Percentiles rank a stretch among this genome's conserved stretches.
These are phyloP conservation scores for Glycine latifolia DNA, from an alignment of 306 rosid genomes.

Conservation along the genomic window DNA sequence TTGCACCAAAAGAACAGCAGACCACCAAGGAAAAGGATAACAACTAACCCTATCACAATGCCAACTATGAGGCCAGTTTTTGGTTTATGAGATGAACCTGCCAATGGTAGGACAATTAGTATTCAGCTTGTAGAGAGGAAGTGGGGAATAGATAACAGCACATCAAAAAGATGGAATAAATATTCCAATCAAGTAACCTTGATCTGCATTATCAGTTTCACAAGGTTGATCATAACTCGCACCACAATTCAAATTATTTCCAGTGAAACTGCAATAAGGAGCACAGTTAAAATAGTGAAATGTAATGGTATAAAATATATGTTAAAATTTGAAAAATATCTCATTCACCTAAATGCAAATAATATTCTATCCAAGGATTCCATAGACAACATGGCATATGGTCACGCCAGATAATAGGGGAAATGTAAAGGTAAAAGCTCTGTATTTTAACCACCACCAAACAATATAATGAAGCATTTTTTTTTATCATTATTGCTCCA, in stretches of 20 bases:
- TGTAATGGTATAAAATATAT: neutral
- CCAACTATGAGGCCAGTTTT: constrained; percentile 80
- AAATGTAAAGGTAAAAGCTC: neutral
- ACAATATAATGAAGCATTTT: constrained; percentile 29
- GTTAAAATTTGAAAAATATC: neutral
- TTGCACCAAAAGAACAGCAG: constrained; percentile 68
- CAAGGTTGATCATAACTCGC: constrained; percentile 58
- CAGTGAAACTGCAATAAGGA: constrained; percentile 79
- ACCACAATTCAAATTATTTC: constrained; percentile 83
- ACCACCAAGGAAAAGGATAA: constrained; percentile 61
- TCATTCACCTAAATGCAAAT: constrained; percentile 7
- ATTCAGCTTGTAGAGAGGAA: constrained; percentile 39
- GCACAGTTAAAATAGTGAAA: constrained; percentile 32
- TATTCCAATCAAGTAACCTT: constrained; percentile 67
- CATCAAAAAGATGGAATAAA: constrained; percentile 3
- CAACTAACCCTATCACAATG: constrained; percentile 62
- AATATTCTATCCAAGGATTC: constrained; percentile 13
- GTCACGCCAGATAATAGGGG: neutral
- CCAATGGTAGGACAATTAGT: constrained; percentile 43
- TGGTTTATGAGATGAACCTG: constrained; percentile 70
- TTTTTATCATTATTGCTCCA: constrained; percentile 17
- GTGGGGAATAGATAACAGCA: neutral
- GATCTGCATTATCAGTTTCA: constrained; percentile 54
- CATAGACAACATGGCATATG: constrained; percentile 1
- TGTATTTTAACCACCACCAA: neutral